Conservation (phyloP, 1,284 basidiomycete genomes). For the Lignosus rhinocerotis region DNA sequence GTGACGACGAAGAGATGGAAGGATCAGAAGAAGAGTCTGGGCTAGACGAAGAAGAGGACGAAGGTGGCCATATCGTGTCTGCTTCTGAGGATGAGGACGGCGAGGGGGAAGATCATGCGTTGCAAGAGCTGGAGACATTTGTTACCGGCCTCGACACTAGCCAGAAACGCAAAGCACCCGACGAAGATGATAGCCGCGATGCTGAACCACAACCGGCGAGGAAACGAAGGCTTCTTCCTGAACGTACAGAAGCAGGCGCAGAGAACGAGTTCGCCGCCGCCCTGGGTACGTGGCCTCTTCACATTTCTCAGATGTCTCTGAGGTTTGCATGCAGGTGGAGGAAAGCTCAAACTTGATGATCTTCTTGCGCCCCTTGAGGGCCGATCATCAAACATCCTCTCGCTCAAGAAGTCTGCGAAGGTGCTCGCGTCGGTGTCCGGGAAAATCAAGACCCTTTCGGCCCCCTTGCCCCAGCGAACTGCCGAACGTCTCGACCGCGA, state of each 20-base stretch:
- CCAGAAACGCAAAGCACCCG: constrained; percentile 72
- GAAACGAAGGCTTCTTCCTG: constrained; percentile 67
- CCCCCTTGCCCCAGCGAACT: constrained; percentile 83
- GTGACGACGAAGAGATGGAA: constrained; percentile 18
- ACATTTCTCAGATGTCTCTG: background rate
- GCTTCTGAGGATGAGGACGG: constrained; percentile 65
- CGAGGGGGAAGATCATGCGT: constrained; percentile 50
- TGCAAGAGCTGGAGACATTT: constrained; percentile 71
- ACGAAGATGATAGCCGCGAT: constrained; percentile 35
- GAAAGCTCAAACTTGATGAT: constrained; percentile 70
- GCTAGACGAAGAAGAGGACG: constrained; percentile 40
- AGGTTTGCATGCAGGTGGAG: constrained; percentile 40
- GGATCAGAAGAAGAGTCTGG: constrained; percentile 25
- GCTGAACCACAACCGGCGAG: constrained; percentile 34
- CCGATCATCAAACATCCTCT: constrained; percentile 58
- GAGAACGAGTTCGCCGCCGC: constrained; percentile 73
- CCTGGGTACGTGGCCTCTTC: constrained; percentile 40
- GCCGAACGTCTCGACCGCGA: constrained; percentile 92
- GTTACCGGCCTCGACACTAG: constrained; percentile 68
- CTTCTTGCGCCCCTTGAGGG: constrained; percentile 68
- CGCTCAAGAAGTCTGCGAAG: constrained; percentile 72
- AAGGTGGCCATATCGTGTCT: constrained; percentile 42
- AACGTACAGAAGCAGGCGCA: constrained; percentile 72
- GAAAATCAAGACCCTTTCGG: constrained; percentile 66
- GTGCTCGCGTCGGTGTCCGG: constrained; percentile 52